Base-by-base conservation (phyloP, 495 filamentous ascomycete genomes). In the Aspergillus conjunctus region DNA sequence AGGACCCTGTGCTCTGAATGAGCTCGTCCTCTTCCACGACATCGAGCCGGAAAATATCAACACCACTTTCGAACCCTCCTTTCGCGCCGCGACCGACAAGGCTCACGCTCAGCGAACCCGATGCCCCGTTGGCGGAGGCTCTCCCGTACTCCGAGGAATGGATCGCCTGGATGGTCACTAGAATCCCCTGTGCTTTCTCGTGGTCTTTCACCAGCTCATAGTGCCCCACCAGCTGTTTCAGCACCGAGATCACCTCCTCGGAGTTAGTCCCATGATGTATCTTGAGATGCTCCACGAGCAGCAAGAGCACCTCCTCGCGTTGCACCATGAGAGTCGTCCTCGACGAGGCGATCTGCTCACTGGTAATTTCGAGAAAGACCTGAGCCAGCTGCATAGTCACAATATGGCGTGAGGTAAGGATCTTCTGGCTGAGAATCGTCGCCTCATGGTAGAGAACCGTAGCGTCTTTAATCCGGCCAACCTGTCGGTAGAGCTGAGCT, bases 301-400 rank as follows among this genome's bases (percentile, higher is more conserved):
- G 58, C 2, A 68, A 22, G 11, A 75, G 63, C 11, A 69, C 61
- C 58, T 75, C 62, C 60, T 75, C 73, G 5, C 75, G 68, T 56
- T 67, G 66, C 30, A 62, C 46, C 75, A 77, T 77, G 54, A 77
- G 68, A 2, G 76, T 73, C 3, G 72, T 73, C 54, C 70, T 74
- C n/a, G 68, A 63, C 9, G 49, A 64, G 15, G 72, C 71, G 30
- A 72, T 56, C 21, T 58, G 55, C 1, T 62, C 56, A 0, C 55
- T 53, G 14, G 75, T 77, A 20, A 77, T 39, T 4, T 76, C 71
- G 4, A 77, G 62, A 67, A 73, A 77, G 10, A 69, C 26, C 17
- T 37, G 67, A 15, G 68, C 66, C 58, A 76, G 66, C 60, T 76
- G 67, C 65, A 72, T 69, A 1, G 73, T 75, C 20, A 77, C 53